A percentile compares a stretch with the other conserved stretches of the same genome.
These are phyloP conservation scores for Linnemannia schmuckeri DNA, from an alignment of 192 early-diverging fungal species.

Conservation along the genomic window DNA sequence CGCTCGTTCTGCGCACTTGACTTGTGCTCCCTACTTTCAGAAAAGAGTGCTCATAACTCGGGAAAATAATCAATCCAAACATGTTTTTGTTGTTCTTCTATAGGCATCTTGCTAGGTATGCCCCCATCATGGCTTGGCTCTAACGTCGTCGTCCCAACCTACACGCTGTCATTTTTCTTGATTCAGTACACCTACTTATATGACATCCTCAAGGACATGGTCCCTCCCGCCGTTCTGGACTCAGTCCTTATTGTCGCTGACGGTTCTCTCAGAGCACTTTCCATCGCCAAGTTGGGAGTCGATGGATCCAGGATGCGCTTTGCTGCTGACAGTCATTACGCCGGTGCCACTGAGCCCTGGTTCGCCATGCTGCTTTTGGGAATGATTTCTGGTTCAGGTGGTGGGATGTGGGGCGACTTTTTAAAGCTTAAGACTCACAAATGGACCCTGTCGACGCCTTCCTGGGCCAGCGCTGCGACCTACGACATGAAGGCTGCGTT, in stretches of 20 bases:
- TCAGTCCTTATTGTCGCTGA: slow-evolving; percentile 36
- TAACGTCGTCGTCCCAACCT: slow-evolving; percentile 49
- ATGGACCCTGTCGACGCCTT: slow-evolving; percentile 31
- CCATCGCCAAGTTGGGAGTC: slow-evolving; percentile 45
- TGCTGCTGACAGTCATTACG: slow-evolving; percentile 40
- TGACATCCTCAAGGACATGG: slow-evolving; percentile 28
- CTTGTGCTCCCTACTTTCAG: neutral
- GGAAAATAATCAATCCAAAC: neutral
- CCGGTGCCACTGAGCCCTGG: slow-evolving; percentile 38
- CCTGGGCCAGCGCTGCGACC: slow-evolving; percentile 23
- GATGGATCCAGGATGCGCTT: slow-evolving; percentile 55
- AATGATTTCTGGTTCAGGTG: slow-evolving; percentile 45
- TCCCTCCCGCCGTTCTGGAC: slow-evolving; percentile 39
- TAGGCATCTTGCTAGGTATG: slow-evolving; percentile 55
- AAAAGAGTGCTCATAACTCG: neutral
- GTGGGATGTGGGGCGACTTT: slow-evolving; percentile 50
- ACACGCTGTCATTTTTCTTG: slow-evolving; percentile 39
- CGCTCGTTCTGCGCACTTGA: neutral
- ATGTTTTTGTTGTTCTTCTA: neutral
- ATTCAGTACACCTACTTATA: slow-evolving; percentile 46
- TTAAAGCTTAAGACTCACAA: slow-evolving; percentile 42
- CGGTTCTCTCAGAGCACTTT: slow-evolving; percentile 39
- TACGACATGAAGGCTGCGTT: slow-evolving; percentile 54
- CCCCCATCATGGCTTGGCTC: slow-evolving; percentile 57
- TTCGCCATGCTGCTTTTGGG: slow-evolving; percentile 49